A percentile compares a stretch with the other conserved stretches of the same genome.
phyloP scores from a whole-genome alignment of 768 basidiomycete species.

The Leccinum truebloodii region DNA sequence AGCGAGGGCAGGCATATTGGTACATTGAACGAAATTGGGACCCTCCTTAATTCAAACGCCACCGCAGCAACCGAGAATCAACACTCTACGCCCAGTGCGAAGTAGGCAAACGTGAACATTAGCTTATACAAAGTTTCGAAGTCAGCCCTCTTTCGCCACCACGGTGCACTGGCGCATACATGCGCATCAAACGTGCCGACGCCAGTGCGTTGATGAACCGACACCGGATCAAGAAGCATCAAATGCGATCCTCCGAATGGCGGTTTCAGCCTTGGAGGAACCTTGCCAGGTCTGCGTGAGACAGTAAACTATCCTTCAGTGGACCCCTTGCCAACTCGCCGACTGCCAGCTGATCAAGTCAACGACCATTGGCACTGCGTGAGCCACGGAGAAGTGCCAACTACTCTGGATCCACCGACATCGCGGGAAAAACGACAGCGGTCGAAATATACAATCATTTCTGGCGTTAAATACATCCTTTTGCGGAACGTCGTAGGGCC shows the following conservation, averaged over 20 bases:
- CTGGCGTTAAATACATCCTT: not conserved
- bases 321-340: not conserved
- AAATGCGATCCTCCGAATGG: not conserved
- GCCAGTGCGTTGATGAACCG: not conserved
- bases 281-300: not conserved
- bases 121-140: not conserved
- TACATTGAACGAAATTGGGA: not conserved
- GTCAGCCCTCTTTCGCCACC: not conserved
- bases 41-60: not conserved
- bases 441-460: not conserved
- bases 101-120: not conserved
- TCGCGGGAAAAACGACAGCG: conserved; percentile 4
- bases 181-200: not conserved
- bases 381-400: not conserved
- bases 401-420: conserved; percentile 2
- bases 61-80: not conserved
- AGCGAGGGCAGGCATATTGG: not conserved
- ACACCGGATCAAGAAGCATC: not conserved
- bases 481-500: not conserved
- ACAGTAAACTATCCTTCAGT: not conserved
- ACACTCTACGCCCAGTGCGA: not conserved
- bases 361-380: not conserved
- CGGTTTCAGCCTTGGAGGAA: not conserved
- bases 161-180: not conserved
- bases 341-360: not conserved